Evolutionary conservation across 768 basidiomycete species (phyloP).

Genomic region (Phylloporus sp.): DNA sequence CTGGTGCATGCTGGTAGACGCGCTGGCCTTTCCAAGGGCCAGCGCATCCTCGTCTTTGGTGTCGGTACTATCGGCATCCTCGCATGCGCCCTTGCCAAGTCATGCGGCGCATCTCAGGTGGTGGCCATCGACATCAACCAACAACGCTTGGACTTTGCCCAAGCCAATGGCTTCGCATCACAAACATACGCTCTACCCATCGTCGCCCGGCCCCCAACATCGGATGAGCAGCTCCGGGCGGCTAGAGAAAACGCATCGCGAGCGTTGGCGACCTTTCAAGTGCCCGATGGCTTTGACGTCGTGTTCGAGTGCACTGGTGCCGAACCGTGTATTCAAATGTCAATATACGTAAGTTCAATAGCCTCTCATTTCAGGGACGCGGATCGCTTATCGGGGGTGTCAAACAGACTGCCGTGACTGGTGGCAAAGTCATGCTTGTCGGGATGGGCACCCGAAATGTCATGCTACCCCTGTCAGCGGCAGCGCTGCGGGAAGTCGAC

Average conservation of each 20-base stretch:
- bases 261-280: slow-evolving; percentile 53
- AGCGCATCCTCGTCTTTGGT: slow-evolving; percentile 84
- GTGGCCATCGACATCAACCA: slow-evolving; percentile 86
- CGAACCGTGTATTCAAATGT: slow-evolving; percentile 88
- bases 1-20: slow-evolving; percentile 63
- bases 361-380: slow-evolving; percentile 9
- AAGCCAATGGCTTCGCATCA: slow-evolving; percentile 69
- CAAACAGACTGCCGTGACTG: slow-evolving; percentile 69
- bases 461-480: slow-evolving; percentile 76
- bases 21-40: slow-evolving; percentile 43
- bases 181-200: slow-evolving; percentile 63
- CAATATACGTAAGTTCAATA: slow-evolving; percentile 67
- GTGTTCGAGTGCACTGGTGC: slow-evolving; percentile 96
- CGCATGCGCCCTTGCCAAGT: slow-evolving; percentile 74
- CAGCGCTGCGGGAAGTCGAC: slow-evolving; percentile 87
- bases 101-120: slow-evolving; percentile 65
- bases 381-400: slow-evolving; percentile 11
- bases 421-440: slow-evolving; percentile 89
- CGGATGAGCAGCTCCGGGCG: slow-evolving; percentile 53
- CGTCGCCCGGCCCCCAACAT: slow-evolving; percentile 45
- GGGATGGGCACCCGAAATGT: slow-evolving; percentile 92
- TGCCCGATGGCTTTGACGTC: slow-evolving; percentile 81
- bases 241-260: slow-evolving; percentile 55
- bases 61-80: slow-evolving; percentile 93
- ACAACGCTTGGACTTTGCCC: slow-evolving; percentile 75